phyloP scores from a whole-genome alignment of 148 eudicot species.

The Arctostaphylos glauca region DNA sequence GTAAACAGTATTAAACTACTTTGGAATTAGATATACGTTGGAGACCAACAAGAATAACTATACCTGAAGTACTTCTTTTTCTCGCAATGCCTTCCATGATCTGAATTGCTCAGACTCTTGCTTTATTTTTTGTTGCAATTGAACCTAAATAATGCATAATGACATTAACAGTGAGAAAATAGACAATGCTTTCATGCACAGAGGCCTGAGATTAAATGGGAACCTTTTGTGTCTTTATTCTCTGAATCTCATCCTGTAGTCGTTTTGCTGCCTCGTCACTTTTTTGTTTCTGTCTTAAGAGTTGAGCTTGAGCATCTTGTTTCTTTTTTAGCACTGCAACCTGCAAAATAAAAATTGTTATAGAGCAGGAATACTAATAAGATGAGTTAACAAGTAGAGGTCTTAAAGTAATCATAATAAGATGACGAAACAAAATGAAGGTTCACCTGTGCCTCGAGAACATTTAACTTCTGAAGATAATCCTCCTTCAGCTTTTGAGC shows the following conservation, averaged over 20 bases:
- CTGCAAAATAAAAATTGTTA: conserved; percentile 32
- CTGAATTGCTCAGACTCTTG: conserved; percentile 99
- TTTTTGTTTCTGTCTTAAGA: conserved; percentile 84
- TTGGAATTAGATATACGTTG: too few species aligned
- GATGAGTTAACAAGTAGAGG: neutral
- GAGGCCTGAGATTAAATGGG: conserved; percentile 1
- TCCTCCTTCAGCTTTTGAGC: conserved; percentile 89
- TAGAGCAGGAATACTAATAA: neutral
- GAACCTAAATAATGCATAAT: conserved; percentile 49
- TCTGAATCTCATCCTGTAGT: conserved; percentile 92
- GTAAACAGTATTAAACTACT: neutral
- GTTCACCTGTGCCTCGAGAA: conserved; percentile 78
- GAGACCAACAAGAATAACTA: neutral
- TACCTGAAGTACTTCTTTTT: conserved; percentile 99
- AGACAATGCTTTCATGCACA: neutral
- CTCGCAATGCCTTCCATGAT: conserved; percentile 88
- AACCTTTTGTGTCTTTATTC: conserved; percentile 94
- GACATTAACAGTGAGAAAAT: neutral
- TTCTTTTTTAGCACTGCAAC: conserved; percentile 87
- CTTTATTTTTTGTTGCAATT: conserved; percentile 92
- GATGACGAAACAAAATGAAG: conserved; percentile 8
- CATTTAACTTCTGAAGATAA: conserved; percentile 88
- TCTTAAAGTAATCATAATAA: neutral
- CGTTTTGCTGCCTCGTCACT: conserved; percentile 95
- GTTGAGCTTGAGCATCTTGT: conserved; percentile 97